Conservation (phyloP, 148 eudicot genomes). For the Diospyros kaki region DNA sequence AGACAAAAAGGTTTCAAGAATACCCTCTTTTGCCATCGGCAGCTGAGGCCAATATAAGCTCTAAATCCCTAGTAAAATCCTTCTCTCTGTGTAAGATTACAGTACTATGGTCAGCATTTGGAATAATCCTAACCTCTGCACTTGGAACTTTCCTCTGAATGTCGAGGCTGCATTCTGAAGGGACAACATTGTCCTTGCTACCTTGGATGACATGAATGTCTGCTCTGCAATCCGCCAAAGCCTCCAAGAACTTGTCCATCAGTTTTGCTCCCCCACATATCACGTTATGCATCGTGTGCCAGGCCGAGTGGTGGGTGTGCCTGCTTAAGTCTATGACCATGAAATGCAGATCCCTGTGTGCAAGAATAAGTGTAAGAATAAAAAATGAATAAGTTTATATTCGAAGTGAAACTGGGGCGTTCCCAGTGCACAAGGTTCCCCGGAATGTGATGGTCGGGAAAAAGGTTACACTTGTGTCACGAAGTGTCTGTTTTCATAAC, state of each 20-base stretch:
- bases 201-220: conserved; percentile 55
- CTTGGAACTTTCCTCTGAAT: conserved; percentile 47
- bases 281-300: conserved; percentile 87
- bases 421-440: too few relatives aligned
- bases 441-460: too few relatives aligned
- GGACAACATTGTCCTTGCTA: conserved; percentile 51
- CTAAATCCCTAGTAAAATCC: conserved; percentile 46
- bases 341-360: conserved; percentile 44
- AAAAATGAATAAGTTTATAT: too few relatives aligned
- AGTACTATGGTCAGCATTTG: conserved; percentile 43
- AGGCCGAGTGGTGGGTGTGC: conserved; percentile 87
- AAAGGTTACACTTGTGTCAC: too few relatives aligned
- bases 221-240: conserved; percentile 20
- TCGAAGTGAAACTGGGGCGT: too few relatives aligned
- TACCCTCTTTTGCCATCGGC: background rate
- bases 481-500: too few relatives aligned
- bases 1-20: too few relatives aligned
- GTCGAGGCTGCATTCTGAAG: conserved; percentile 55
- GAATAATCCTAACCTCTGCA: conserved; percentile 36
- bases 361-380: too few relatives aligned
- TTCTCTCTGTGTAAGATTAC: conserved; percentile 42
- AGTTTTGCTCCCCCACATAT: conserved; percentile 66
- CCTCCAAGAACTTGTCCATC: conserved; percentile 47
- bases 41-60: conserved; percentile 42
- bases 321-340: conserved; percentile 37